Percentiles rank a stretch among this genome's conserved stretches.
phyloP scores from a whole-genome alignment of 2,329 filamentous ascomycete genomes.

The Lachnellula occidentalis region DNA sequence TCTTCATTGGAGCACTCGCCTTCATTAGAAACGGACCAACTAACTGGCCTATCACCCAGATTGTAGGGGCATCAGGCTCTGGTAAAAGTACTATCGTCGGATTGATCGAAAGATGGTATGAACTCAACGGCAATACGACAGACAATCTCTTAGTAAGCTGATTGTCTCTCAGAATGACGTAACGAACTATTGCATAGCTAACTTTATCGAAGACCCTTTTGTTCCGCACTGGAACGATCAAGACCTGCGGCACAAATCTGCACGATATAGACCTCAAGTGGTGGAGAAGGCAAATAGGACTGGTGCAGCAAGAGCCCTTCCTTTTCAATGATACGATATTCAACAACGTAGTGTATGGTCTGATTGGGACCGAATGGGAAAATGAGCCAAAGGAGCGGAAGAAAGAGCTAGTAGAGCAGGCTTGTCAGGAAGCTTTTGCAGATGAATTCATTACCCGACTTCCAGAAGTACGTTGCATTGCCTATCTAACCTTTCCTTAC shows the following conservation, averaged over 20 bases:
- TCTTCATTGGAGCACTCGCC: too few relatives aligned
- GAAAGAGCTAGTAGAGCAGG: constrained; percentile 30
- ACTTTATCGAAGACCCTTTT: constrained; percentile 17
- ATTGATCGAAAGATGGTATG: constrained; percentile 39
- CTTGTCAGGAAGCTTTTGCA: constrained; percentile 51
- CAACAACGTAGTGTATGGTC: constrained; percentile 47
- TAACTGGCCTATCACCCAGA: constrained; percentile 30
- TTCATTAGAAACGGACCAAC: too few relatives aligned
- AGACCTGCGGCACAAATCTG: constrained; percentile 13
- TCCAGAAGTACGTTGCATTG: constrained; percentile 42
- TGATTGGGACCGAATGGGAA: constrained; percentile 20
- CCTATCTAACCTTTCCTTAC: too few relatives aligned
- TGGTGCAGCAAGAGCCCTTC: constrained; percentile 63
- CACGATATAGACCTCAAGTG: constrained; percentile 48
- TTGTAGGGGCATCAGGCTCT: constrained; percentile 39
- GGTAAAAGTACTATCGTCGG: constrained; percentile 38
- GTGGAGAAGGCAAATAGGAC: constrained; percentile 51
- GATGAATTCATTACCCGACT: constrained; percentile 49
- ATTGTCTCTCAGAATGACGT: too few relatives aligned
- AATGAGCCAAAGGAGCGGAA: constrained; percentile 10
- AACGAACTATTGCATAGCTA: neutral
- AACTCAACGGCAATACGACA: constrained; percentile 17
- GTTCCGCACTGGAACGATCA: constrained; percentile 19
- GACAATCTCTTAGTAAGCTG: constrained; percentile 22
- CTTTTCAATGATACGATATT: constrained; percentile 60